Percentiles rank a stretch among this genome's conserved stretches.
Evolutionary conservation across 2,329 filamentous ascomycete species (phyloP).

Genomic region (Cladosporium sp.): DNA sequence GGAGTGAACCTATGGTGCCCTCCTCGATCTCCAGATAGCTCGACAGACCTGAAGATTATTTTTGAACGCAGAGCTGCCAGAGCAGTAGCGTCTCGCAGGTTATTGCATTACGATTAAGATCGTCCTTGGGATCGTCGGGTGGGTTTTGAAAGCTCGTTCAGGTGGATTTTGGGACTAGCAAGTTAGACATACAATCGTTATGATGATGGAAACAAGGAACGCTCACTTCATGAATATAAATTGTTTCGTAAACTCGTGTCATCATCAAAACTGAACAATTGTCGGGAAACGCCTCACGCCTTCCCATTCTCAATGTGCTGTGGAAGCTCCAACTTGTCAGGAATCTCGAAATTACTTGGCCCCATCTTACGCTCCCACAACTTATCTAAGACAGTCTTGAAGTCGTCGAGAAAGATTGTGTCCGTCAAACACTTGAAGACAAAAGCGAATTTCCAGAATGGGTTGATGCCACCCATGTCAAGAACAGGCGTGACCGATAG

Average conservation of each 20-base stretch:
- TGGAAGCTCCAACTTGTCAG: background rate
- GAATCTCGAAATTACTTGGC: background rate
- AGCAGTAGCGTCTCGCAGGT: too few relatives aligned
- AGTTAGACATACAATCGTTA: too few relatives aligned
- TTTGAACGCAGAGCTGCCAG: too few relatives aligned
- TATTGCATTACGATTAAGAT: too few relatives aligned
- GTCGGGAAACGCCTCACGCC: background rate
- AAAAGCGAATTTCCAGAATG: conserved; percentile 10
- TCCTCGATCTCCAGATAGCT: too few relatives aligned
- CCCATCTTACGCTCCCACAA: conserved; percentile 10
- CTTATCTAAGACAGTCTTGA: conserved; percentile 6
- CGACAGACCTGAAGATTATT: too few relatives aligned
- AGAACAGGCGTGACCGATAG: background rate
- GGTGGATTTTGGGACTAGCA: too few relatives aligned
- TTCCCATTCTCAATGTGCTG: background rate
- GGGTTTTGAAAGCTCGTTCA: too few relatives aligned
- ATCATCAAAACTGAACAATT: background rate
- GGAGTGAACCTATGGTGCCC: too few relatives aligned
- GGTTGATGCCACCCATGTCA: conserved; percentile 5
- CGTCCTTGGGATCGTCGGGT: too few relatives aligned
- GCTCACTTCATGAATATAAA: too few relatives aligned
- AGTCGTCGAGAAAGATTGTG: conserved; percentile 2
- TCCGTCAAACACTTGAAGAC: conserved; percentile 8
- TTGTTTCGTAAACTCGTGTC: background rate
- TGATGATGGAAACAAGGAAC: too few relatives aligned